Conservation (phyloP, 352 stramenopile species). For the Chrysophaeum taylorii region DNA sequence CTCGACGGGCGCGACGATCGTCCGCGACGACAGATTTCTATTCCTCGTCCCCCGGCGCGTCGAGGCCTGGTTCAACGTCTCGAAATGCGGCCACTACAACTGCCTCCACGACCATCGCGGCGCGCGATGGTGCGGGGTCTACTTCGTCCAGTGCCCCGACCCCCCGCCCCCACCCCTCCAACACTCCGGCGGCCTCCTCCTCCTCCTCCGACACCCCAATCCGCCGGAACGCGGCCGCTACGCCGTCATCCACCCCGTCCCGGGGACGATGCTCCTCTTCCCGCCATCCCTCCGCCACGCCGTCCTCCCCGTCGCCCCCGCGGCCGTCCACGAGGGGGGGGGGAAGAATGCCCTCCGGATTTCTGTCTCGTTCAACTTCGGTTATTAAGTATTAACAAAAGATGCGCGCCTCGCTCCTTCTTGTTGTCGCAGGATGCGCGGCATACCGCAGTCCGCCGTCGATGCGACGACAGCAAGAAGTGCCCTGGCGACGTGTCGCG, state of each 20-base stretch:
- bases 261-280: not conserved
- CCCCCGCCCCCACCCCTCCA: not conserved
- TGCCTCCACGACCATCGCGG: conserved; percentile 1
- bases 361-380: conserved; percentile 1
- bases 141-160: not conserved
- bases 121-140: not conserved
- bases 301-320: not conserved
- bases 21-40: not conserved
- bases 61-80: conserved; percentile 11
- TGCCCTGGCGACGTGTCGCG: no score
- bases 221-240: not conserved
- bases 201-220: not conserved
- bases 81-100: not conserved
- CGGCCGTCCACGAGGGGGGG: not conserved
- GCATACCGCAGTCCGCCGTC: no score
- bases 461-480: no score
- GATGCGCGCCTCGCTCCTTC: no score
- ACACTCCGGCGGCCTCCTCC: not conserved
- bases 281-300: not conserved
- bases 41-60: no score
- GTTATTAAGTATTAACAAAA: no score
- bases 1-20: not conserved
- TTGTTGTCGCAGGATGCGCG: no score
- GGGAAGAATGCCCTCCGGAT: not conserved
- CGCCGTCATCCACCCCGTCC: not conserved